Evolutionary conservation across 176 grass and related monocot genomes (phyloP).

Genomic region (Zea mays): Zm-B73-REFERENCE-NAM-5.0 NC_050100.1:66258001-66258500

Average conservation of each 20-base stretch:
- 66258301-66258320: slow-evolving; percentile 28
- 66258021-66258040: neutral
- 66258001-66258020: neutral
- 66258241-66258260: slow-evolving; percentile 92
- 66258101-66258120: neutral
- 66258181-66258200: slow-evolving; percentile 33
- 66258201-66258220: slow-evolving; percentile 96
- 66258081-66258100: neutral
- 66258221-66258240: slow-evolving; percentile 97
- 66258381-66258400: slow-evolving; percentile 88
- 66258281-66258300: slow-evolving; percentile 83
- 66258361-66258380: slow-evolving; percentile 95
- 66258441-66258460: slow-evolving; percentile 30
- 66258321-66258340: slow-evolving; percentile 11
- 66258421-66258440: slow-evolving; percentile 41
- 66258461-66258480: slow-evolving; percentile 23
- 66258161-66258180: neutral
- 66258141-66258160: slow-evolving; percentile 13
- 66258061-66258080: neutral
- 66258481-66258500: slow-evolving; percentile 89
- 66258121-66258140: slow-evolving; percentile 20
- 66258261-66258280: slow-evolving; percentile 99
- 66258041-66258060: neutral
- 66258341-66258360: neutral
- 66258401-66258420: slow-evolving; percentile 87